Base-by-base conservation (phyloP, 352 stramenopile genomes). In the Globisporangium mamillatum region DNA sequence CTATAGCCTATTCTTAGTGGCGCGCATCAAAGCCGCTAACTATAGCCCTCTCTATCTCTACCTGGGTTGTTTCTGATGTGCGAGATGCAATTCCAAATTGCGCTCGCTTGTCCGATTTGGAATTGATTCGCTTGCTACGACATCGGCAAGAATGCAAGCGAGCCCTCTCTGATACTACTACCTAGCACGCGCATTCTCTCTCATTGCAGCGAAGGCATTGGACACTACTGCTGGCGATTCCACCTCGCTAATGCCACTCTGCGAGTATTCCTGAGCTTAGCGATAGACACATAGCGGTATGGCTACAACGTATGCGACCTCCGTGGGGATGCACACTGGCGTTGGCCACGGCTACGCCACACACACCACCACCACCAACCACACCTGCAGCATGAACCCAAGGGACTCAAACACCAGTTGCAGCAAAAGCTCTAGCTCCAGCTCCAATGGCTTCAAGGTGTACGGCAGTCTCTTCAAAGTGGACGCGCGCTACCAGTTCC, bases 391-490 rank as follows among this genome's bases (percentile, higher is more conserved):
- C 6, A 32, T 34, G 16, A 59, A 38, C 54, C 27, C 27, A 34
- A 60, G 34, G 44, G 54, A 60, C 27, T 60, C 4, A 18, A 60
- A 24, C 46, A 3, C 9, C 25, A 60, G 32, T n/a, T 66, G 6
- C 44, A 60, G 10, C 64, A 60, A 10, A 53, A 46, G 29, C 41
- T 29, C 1, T 24, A 68, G 27, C 12, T 63, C 55, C 20, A 55
- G n/a, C 18, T 58, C 24, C 27, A 44, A 68, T 6, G 72, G 71
- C 36, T 94, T 92, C 68, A 94, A 89, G 36, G 89, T 94, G 22
- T 95, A 93, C 64, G 85, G 86, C 18, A 90, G 80, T 27, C 62
- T 92, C 12, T 96, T 97, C 72, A 88, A 93, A 67, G 81, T 93
- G 20, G 86, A 93, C 41, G 80, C 83, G 41, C 79, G 86, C 22